Conservation (phyloP, 208 protist genomes). For the Angomonas ambiguus region DNA sequence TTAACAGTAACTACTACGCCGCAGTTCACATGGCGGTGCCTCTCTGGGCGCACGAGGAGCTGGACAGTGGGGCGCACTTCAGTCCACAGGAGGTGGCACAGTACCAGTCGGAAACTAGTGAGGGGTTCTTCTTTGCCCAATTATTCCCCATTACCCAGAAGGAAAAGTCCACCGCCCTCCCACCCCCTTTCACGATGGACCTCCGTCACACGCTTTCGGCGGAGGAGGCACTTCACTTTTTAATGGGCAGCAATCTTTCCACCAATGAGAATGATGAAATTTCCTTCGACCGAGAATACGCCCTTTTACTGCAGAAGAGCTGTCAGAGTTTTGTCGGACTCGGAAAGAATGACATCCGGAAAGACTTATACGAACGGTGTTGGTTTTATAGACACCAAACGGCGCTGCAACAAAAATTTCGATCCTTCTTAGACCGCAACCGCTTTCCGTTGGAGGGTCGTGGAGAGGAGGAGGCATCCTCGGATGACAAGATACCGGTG, state of each 20-base stretch:
- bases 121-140: background rate
- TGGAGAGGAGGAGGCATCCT: background rate
- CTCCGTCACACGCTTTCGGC: background rate
- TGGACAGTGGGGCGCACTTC: background rate
- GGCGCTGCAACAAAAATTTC: background rate
- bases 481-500: background rate
- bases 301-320: background rate
- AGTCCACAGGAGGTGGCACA: background rate
- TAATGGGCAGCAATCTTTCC: background rate
- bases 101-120: background rate
- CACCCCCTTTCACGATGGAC: background rate
- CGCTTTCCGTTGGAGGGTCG: background rate
- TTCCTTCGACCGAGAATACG: background rate
- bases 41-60: background rate
- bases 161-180: background rate
- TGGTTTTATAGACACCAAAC: background rate
- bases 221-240: background rate
- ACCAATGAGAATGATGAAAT: background rate
- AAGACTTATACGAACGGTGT: background rate
- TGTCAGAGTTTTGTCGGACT: background rate
- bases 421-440: background rate
- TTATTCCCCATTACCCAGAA: background rate
- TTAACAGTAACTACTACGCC: conserved; percentile 5
- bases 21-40: conserved; percentile 5
- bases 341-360: background rate